Conservation (phyloP, 148 eudicot genomes). For the Rhododendron henanense region DNA sequence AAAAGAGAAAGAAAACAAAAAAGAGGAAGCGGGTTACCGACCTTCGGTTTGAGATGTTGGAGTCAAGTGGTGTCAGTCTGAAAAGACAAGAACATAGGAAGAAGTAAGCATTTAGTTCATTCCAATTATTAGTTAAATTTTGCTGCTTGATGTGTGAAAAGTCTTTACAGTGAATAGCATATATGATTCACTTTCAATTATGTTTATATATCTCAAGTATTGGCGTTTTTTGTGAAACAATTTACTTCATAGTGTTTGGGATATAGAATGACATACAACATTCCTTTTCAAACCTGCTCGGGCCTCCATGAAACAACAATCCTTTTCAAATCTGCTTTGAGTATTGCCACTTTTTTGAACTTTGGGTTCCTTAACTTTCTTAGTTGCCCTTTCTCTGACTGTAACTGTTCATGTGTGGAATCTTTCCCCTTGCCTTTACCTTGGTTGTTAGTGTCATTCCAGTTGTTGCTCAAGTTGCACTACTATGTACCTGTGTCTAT, state of each 20-base stretch:
- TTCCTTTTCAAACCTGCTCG: background rate
- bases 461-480: background rate
- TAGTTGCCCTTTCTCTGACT: background rate
- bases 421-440: background rate
- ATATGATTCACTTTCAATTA: background rate
- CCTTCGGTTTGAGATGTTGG: constrained; percentile 60
- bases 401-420: background rate
- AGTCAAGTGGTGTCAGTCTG: constrained; percentile 43
- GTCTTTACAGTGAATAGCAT: background rate
- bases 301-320: background rate
- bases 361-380: background rate
- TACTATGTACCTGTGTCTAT: background rate
- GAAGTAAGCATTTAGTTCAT: constrained; percentile 46
- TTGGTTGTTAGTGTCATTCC: background rate
- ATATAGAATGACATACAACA: background rate
- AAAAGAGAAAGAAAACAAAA: constrained; percentile 63
- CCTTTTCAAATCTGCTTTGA: background rate
- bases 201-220: background rate
- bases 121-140: background rate
- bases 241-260: background rate
- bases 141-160: background rate
- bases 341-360: background rate
- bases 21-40: constrained; percentile 61
- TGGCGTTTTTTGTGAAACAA: background rate
- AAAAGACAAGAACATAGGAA: constrained; percentile 69